These are phyloP conservation scores for Aspergillus affinis DNA, from an alignment of 495 filamentous ascomycete genomes.

Conservation along the genomic window DNA sequence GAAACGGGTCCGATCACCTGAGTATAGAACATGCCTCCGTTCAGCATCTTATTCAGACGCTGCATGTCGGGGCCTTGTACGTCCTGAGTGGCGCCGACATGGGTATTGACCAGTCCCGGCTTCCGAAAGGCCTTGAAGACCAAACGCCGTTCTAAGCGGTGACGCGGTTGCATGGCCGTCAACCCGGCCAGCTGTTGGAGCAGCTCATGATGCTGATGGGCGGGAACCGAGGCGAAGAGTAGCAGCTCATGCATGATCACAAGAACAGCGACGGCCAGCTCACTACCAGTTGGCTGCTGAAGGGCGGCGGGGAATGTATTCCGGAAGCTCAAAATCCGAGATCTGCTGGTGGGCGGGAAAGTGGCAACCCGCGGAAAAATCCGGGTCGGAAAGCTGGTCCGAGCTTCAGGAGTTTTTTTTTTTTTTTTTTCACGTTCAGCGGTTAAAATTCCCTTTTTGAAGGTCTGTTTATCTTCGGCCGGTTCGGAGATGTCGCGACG, in stretches of 20 bases:
- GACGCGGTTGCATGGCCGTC: conserved; percentile 64
- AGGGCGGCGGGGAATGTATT: conserved; percentile 4
- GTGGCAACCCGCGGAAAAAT: conserved; percentile 23
- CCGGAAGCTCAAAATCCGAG: background rate
- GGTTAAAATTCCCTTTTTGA: background rate
- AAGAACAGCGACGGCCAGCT: too few species aligned
- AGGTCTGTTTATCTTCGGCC: too few species aligned
- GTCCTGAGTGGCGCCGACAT: conserved; percentile 46
- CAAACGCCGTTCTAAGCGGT: conserved; percentile 58
- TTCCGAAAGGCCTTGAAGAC: conserved; percentile 64
- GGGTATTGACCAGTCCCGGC: conserved; percentile 35
- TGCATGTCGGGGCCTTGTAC: conserved; percentile 42
- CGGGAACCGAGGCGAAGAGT: conserved; percentile 49
- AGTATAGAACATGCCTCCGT: conserved; percentile 52
- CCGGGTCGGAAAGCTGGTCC: conserved; percentile 26
- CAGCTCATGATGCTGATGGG: conserved; percentile 54
- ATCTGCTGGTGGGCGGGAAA: conserved; percentile 1
- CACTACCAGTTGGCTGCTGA: background rate
- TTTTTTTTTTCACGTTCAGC: background rate
- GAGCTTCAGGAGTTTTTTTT: too few species aligned
- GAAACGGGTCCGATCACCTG: conserved; percentile 46
- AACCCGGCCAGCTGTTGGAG: conserved; percentile 67
- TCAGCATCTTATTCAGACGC: conserved; percentile 47
- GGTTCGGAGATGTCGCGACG: too few species aligned
- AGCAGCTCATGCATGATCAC: conserved; percentile 46